Evolutionary conservation across 176 grass and related monocot species (phyloP).

Genomic region (Elymus sibiricus): DNA sequence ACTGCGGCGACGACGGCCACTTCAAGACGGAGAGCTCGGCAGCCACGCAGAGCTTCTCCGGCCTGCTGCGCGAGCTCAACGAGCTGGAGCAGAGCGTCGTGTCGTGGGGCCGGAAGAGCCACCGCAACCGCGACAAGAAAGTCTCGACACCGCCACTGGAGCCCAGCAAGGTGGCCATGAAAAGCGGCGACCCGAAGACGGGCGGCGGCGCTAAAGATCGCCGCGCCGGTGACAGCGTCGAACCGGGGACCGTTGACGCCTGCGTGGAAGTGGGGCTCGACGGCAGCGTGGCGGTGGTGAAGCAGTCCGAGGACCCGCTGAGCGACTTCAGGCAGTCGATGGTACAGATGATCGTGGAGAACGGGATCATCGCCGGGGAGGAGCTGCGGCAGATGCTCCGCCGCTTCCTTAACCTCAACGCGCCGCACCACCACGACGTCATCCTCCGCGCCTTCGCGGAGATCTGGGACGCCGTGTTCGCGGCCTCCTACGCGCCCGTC

Average conservation of each 20-base stretch:
- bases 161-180: background rate
- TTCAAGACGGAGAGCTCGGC: slow-evolving; percentile 6
- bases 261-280: slow-evolving; percentile 23
- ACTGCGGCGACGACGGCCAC: background rate
- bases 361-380: slow-evolving; percentile 54
- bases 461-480: slow-evolving; percentile 68
- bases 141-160: background rate
- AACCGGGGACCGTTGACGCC: slow-evolving; percentile 1
- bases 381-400: slow-evolving; percentile 74
- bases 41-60: slow-evolving; percentile 46
- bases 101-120: slow-evolving; percentile 40
- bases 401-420: slow-evolving; percentile 71
- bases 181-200: background rate
- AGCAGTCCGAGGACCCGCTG: slow-evolving; percentile 64
- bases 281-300: slow-evolving; percentile 64
- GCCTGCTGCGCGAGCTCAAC: slow-evolving; percentile 63
- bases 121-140: background rate
- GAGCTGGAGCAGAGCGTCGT: slow-evolving; percentile 66
- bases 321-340: slow-evolving; percentile 77
- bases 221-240: background rate
- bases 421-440: slow-evolving; percentile 57
- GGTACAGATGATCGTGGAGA: slow-evolving; percentile 79
- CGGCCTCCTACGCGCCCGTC: background rate
- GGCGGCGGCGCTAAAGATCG: background rate
- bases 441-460: slow-evolving; percentile 73